A percentile compares a stretch with the other conserved stretches of the same genome.
phyloP scores from a whole-genome alignment of 306 rosid species.

The Senna siamea region DNA sequence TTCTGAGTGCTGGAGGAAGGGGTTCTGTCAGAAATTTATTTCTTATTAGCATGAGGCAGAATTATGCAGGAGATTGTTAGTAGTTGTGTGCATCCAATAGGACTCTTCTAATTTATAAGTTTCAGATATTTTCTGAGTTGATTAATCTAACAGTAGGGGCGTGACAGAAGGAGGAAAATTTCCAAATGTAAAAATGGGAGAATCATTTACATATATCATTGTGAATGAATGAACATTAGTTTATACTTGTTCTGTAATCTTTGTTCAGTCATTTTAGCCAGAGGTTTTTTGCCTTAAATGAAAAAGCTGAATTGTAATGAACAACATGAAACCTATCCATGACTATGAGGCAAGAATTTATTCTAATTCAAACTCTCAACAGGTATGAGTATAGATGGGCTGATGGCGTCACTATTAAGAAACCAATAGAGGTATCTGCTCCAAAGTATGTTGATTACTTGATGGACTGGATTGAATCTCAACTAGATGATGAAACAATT shows the following conservation, averaged over 20 bases:
- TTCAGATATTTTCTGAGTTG: slow-evolving; percentile 16
- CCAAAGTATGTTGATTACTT: slow-evolving; percentile 84
- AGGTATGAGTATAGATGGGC: slow-evolving; percentile 94
- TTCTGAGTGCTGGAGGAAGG: slow-evolving; percentile 20
- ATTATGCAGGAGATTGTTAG: slow-evolving; percentile 21
- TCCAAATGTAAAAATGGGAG: slow-evolving; percentile 1
- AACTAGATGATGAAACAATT: slow-evolving; percentile 79
- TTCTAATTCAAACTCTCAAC: slow-evolving; percentile 36
- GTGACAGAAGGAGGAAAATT: slow-evolving; percentile 7
- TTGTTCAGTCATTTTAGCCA: not conserved
- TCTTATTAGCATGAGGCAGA: not conserved
- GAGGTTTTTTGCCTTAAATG: not conserved
- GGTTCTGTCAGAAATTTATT: not conserved
- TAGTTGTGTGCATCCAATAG: not conserved
- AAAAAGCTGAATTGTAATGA: slow-evolving; percentile 19
- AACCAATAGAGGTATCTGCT: slow-evolving; percentile 92
- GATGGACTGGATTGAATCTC: slow-evolving; percentile 93
- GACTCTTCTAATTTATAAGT: slow-evolving; percentile 3
- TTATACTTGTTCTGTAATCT: slow-evolving; percentile 11
- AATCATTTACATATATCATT: not conserved
- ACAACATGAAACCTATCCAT: slow-evolving; percentile 14
- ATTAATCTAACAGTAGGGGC: not conserved
- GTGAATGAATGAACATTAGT: not conserved
- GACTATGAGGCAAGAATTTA: slow-evolving; percentile 16
- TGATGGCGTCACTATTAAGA: slow-evolving; percentile 76